Base-by-base conservation (phyloP, 768 basidiomycete species). In the Hericium alpestre region DNA sequence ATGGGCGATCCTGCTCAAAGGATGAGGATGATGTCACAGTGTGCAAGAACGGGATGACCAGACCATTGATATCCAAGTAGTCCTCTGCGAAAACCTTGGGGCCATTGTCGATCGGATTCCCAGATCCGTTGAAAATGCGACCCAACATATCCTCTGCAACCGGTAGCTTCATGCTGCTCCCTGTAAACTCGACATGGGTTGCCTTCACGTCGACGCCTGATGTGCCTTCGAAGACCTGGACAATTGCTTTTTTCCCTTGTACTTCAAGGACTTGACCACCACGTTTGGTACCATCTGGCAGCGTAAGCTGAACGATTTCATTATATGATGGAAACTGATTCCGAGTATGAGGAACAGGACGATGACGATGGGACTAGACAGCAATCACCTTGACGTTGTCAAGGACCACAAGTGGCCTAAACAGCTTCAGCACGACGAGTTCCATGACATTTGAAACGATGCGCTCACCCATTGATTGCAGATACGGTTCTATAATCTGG, bases 1-100 rank as follows among this genome's bases (percentile, higher is more conserved):
- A 98, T 99, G 47, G 96, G 96, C 4, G 93, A 95, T 59, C 94
- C 94, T 95, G 61, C 47, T 38, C 62, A 52, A 38, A 58, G 27
- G 22, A 27, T 47, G 5, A 40, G 46, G 25, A 38, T 52, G 23
- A 57, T 51, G 20, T 56, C 47, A 22, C 43, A 47, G 49, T 16
- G 50, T 46, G 56, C 10, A 54, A 8, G 15, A 57, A 32, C 38
- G 61, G 56, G 20, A 61, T 55, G 11, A 38, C 65, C 87, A 62
- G 64, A 88, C 96, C 96, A 73, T 98, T 97, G 73, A 99, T 99
- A 72, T 99, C 96, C 62, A 98, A 79, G 72, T 97, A 98, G 69
- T 99, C 96, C 74, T 98, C 96, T 11, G 96, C 96, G 73, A 97
- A 97, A 23, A 98, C 96, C 70, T 96, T 97, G 0, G 96, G 96